Evolutionary conservation across 1,284 basidiomycete genomes (phyloP).

Genomic region (Ustilago tritici): DNA sequence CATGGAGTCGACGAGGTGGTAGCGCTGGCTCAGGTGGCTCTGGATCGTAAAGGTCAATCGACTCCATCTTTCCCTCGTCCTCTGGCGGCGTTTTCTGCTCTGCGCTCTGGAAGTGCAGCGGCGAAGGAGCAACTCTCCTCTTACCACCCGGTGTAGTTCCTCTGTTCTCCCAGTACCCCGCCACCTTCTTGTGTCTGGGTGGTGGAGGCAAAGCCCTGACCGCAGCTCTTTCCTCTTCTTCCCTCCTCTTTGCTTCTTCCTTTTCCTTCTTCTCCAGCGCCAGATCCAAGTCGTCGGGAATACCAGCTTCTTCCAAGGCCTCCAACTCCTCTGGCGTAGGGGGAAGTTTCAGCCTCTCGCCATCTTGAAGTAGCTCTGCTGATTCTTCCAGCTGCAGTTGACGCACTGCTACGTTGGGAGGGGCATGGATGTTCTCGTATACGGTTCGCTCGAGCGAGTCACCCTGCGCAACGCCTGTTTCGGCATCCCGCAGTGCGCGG

Average conservation of each 20-base stretch:
- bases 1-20: conserved; percentile 7
- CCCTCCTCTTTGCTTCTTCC: conserved; percentile 24
- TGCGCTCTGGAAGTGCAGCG: conserved; percentile 6
- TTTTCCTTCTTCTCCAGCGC: conserved; percentile 42
- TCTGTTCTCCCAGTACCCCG: conserved; percentile 30
- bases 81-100: background rate
- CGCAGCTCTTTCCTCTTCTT: conserved; percentile 40
- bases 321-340: conserved; percentile 67
- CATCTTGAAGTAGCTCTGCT: conserved; percentile 57
- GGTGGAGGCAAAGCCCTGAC: conserved; percentile 55
- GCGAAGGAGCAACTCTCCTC: conserved; percentile 26
- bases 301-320: conserved; percentile 63
- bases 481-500: conserved; percentile 72
- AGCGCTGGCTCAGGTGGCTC: conserved; percentile 14
- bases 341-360: conserved; percentile 62
- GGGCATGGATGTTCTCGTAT: conserved; percentile 47
- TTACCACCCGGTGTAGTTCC: conserved; percentile 15
- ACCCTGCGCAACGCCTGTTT: conserved; percentile 72
- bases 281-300: conserved; percentile 66
- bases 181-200: conserved; percentile 48
- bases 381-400: conserved; percentile 36
- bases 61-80: conserved; percentile 11
- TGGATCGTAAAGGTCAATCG: conserved; percentile 24
- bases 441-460: conserved; percentile 63
- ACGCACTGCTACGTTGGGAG: conserved; percentile 34